phyloP scores from a whole-genome alignment of 2,329 filamentous ascomycete genomes.

The Stylonectria norvegica region DNA sequence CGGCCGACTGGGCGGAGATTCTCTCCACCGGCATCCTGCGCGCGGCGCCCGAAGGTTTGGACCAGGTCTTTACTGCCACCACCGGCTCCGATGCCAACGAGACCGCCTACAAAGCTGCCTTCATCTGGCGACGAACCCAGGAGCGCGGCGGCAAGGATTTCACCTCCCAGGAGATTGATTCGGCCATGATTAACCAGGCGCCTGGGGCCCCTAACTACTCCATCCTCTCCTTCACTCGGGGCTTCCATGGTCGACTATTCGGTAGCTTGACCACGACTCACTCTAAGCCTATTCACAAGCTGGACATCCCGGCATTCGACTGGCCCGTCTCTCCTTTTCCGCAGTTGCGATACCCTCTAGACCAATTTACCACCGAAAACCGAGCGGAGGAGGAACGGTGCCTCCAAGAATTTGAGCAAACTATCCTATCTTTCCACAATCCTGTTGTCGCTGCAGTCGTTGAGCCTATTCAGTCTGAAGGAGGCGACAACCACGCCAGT shows the following conservation, averaged over 20 bases:
- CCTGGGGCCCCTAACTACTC: conserved; percentile 73
- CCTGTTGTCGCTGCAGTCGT: conserved; percentile 77
- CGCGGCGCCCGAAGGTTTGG: conserved; percentile 73
- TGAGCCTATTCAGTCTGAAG: conserved; percentile 88
- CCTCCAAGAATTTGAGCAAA: conserved; percentile 73
- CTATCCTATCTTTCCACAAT: conserved; percentile 72
- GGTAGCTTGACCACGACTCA: conserved; percentile 81
- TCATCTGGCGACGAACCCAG: conserved; percentile 80
- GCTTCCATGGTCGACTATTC: conserved; percentile 86
- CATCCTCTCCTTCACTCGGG: conserved; percentile 81
- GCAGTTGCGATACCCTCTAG: conserved; percentile 75
- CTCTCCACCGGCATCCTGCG: conserved; percentile 74
- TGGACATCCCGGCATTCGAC: conserved; percentile 89
- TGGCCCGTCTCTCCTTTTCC: conserved; percentile 92
- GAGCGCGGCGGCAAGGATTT: conserved; percentile 75
- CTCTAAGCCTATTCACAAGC: conserved; percentile 88
- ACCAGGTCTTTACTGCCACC: conserved; percentile 85
- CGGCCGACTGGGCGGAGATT: conserved; percentile 73
- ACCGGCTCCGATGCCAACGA: conserved; percentile 89
- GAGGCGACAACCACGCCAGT: conserved; percentile 88
- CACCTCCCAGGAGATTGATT: conserved; percentile 67
- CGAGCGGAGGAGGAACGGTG: conserved; percentile 72
- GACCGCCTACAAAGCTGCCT: conserved; percentile 87
- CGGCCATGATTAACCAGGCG: conserved; percentile 72
- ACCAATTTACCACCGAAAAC: conserved; percentile 73